Conservation (phyloP, 2,329 filamentous ascomycete species). For the Tolypocladium album region DNA sequence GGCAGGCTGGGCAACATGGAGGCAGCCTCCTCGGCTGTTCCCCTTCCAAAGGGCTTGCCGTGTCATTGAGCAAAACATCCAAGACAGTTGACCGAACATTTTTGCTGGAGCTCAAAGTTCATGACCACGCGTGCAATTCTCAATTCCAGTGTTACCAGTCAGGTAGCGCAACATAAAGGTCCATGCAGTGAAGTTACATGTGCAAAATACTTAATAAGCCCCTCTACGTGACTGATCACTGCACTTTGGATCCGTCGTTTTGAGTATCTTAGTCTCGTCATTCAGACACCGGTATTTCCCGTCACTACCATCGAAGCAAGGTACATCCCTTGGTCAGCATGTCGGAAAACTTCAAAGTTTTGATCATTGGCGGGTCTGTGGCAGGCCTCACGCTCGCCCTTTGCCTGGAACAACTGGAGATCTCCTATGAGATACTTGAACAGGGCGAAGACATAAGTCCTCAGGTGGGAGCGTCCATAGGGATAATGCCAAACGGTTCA, state of each 20-base stretch:
- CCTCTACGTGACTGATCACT: neutral
- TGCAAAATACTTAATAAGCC: neutral
- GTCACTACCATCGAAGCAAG: neutral
- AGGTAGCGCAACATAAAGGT: neutral
- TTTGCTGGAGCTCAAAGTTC: neutral
- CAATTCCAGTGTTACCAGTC: neutral
- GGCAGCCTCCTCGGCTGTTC: neutral
- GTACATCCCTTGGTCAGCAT: neutral
- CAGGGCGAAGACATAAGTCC: constrained; percentile 28
- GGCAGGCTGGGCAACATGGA: neutral
- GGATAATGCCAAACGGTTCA: constrained; percentile 28
- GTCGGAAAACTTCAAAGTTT: constrained; percentile 8
- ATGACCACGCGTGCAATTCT: neutral
- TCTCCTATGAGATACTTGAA: constrained; percentile 40
- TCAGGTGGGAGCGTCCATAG: constrained; percentile 35
- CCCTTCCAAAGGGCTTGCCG: neutral
- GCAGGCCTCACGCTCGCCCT: constrained; percentile 22
- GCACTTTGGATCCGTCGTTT: too few species aligned
- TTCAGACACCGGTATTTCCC: too few species aligned
- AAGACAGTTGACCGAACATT: neutral
- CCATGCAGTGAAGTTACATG: neutral
- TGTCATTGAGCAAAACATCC: neutral
- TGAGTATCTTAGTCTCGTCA: neutral
- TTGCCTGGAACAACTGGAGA: constrained; percentile 28
- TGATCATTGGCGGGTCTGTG: constrained; percentile 36